These are phyloP conservation scores for Stygiomarasmius scandens DNA, from an alignment of 1,284 basidiomycete species.

Conservation along the genomic window DNA sequence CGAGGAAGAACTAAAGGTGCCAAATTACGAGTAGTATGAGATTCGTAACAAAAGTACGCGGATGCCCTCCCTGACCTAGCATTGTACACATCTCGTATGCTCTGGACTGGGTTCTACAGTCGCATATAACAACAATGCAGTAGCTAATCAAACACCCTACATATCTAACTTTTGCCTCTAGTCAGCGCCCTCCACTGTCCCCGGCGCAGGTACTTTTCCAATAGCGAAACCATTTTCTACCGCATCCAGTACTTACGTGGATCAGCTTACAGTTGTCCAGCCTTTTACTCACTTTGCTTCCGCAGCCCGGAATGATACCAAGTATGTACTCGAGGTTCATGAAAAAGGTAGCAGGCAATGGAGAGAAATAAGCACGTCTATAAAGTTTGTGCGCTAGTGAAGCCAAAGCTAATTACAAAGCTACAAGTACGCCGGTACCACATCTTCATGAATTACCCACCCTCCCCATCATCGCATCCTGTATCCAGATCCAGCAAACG, in stretches of 20 bases:
- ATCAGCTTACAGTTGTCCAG: no score
- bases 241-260: constrained; percentile 89
- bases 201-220: constrained; percentile 54
- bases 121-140: neutral
- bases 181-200: constrained; percentile 74
- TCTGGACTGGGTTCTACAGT: constrained; percentile 4
- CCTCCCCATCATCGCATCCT: no score
- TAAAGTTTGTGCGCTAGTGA: no score
- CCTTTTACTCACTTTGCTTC: no score
- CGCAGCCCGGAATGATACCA: no score
- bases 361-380: no score
- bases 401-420: no score
- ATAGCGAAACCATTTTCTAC: constrained; percentile 73
- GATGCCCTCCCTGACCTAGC: constrained; percentile 92
- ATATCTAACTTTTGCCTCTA: constrained; percentile 34
- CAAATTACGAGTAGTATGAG: constrained; percentile 42
- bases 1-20: constrained; percentile 66
- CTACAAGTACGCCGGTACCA: no score
- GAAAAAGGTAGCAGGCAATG: no score
- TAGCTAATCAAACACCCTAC: constrained; percentile 3
- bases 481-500: no score
- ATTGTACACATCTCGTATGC: constrained; percentile 58
- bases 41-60: constrained; percentile 85
- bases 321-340: no score
- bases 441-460: no score